phyloP scores from a whole-genome alignment of 2,329 filamentous ascomycete species.

The Sclerotinia spermophila region DNA sequence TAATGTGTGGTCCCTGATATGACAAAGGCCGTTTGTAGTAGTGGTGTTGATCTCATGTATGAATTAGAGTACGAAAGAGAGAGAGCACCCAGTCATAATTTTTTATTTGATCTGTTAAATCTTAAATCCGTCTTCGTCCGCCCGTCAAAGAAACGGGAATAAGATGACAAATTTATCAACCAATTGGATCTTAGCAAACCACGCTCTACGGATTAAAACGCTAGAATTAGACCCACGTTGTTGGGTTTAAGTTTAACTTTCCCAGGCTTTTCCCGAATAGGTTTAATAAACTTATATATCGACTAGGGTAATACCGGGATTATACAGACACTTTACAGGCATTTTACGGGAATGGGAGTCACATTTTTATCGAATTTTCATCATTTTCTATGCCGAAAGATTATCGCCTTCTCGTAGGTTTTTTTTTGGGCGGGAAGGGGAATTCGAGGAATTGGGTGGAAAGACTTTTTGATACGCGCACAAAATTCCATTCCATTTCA shows the following conservation, averaged over 20 bases:
- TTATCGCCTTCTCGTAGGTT: conserved; percentile 10
- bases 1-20: no score
- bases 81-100: no score
- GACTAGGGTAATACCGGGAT: conserved; percentile 1
- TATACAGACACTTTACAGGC: background rate
- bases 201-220: background rate
- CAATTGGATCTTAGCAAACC: background rate
- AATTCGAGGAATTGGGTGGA: background rate
- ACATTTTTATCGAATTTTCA: background rate
- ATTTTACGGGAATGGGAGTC: no score
- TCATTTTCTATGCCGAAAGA: conserved; percentile 16
- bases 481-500: background rate
- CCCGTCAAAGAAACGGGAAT: background rate
- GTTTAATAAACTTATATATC: background rate
- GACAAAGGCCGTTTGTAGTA: no score
- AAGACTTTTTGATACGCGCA: background rate
- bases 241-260: background rate
- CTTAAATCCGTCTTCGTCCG: background rate
- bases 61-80: background rate
- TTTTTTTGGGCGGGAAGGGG: background rate
- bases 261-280: background rate
- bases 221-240: conserved; percentile 15
- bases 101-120: background rate
- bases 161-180: background rate
- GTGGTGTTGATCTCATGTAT: background rate